These are phyloP conservation scores for Penicillium crystallinum DNA, from an alignment of 495 filamentous ascomycete genomes.

Conservation along the genomic window DNA sequence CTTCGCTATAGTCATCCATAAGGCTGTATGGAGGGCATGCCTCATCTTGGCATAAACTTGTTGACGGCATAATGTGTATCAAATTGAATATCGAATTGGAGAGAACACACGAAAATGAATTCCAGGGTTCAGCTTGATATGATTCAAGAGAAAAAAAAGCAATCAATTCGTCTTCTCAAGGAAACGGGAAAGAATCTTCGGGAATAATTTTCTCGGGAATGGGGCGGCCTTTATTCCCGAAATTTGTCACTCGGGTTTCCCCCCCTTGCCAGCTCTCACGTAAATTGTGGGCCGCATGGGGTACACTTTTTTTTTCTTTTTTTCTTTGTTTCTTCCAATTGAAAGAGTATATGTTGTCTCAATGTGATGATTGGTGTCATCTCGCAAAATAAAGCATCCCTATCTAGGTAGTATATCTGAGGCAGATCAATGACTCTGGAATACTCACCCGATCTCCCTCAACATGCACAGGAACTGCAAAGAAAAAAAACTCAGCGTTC, in stretches of 20 bases:
- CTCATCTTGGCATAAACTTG: conserved; percentile 28
- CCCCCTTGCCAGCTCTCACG: neutral
- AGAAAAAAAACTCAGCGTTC: neutral
- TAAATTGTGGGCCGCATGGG: conserved; percentile 2
- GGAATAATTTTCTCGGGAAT: conserved; percentile 23
- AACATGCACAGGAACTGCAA: neutral
- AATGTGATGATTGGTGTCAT: neutral
- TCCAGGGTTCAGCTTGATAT: neutral
- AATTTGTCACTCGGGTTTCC: conserved; percentile 3
- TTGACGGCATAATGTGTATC: conserved; percentile 20
- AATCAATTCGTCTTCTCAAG: neutral
- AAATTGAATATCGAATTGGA: neutral
- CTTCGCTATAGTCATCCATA: conserved; percentile 44
- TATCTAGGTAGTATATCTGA: neutral
- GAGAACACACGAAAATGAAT: neutral
- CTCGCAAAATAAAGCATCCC: neutral
- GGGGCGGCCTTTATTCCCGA: conserved; percentile 22
- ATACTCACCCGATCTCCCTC: neutral
- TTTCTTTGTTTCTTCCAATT: neutral
- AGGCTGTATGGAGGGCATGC: conserved; percentile 36
- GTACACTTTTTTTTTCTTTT: neutral
- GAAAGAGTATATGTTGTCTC: neutral
- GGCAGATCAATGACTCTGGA: neutral
- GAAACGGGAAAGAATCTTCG: conserved; percentile 1
- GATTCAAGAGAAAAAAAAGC: neutral